Evolutionary conservation across 441 rosid species (phyloP).

Genomic region (Brassica hybrid): DNA sequence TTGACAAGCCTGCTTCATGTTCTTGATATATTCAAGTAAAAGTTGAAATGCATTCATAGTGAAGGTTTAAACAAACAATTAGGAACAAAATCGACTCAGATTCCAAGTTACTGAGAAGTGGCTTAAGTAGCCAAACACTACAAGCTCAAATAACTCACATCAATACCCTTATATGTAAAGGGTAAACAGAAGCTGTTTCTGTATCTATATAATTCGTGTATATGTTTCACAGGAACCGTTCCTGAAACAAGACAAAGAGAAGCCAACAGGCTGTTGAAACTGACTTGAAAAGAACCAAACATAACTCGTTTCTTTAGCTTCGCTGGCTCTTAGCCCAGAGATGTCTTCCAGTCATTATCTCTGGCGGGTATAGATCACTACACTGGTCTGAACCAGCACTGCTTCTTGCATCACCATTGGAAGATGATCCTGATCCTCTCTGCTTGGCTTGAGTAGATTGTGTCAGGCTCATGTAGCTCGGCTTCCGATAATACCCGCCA

Average conservation of each 20-base stretch:
- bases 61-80: neutral
- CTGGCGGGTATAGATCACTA: conserved; percentile 44
- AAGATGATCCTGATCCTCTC: conserved; percentile 39
- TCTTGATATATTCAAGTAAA: conserved; percentile 14
- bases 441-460: conserved; percentile 85
- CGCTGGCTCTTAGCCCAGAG: conserved; percentile 45
- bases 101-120: conserved; percentile 20
- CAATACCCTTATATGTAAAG: conserved; percentile 31
- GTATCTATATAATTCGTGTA: conserved; percentile 34
- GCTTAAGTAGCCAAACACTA: conserved; percentile 34
- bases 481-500: conserved; percentile 52
- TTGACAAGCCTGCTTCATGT: neutral
- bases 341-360: conserved; percentile 36
- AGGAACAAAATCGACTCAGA: conserved; percentile 19
- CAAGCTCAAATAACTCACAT: conserved; percentile 16
- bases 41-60: conserved; percentile 9
- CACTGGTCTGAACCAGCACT: conserved; percentile 42
- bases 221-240: conserved; percentile 38
- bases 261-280: conserved; percentile 75
- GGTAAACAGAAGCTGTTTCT: conserved; percentile 35
- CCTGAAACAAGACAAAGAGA: conserved; percentile 35
- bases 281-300: conserved; percentile 35
- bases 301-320: conserved; percentile 45
- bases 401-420: conserved; percentile 26
- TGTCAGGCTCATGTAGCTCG: conserved; percentile 84